A percentile compares a stretch with the other conserved stretches of the same genome.
phyloP scores from a whole-genome alignment of 768 basidiomycete species.

The Boletus pseudopeckii region DNA sequence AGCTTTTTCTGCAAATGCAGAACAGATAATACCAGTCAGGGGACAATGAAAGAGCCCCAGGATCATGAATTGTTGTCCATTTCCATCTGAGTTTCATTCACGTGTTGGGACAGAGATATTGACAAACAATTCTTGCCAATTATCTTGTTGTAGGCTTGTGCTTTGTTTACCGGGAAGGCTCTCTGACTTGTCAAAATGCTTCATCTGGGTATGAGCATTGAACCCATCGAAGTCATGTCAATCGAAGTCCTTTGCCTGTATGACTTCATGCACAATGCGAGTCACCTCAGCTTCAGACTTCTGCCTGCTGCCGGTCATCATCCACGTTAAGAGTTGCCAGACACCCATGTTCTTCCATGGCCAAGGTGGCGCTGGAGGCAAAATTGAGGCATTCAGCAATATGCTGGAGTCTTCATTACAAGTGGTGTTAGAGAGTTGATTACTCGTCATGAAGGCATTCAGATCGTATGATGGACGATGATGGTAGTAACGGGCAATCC shows the following conservation, averaged over 20 bases:
- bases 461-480: too few species aligned
- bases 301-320: neutral
- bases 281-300: too few species aligned
- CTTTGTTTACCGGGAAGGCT: neutral
- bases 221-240: conserved; percentile 14
- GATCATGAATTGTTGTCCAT: neutral
- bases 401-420: too few species aligned
- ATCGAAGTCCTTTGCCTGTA: conserved; percentile 5
- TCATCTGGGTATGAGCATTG: neutral
- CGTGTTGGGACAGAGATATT: conserved; percentile 31
- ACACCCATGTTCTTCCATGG: conserved; percentile 7
- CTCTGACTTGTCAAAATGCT: conserved; percentile 3
- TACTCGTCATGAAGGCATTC: too few species aligned
- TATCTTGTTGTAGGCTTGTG: too few species aligned
- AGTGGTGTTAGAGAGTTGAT: too few species aligned
- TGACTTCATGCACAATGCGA: neutral
- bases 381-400: neutral
- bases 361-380: neutral
- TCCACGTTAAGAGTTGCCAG: conserved; percentile 14
- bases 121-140: neutral
- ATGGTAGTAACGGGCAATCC: too few species aligned
- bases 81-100: neutral
- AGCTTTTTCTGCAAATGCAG: conserved; percentile 2
- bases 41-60: conserved; percentile 27
- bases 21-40: conserved; percentile 12